Evolutionary conservation across 371 early-diverging fungal genomes (phyloP), one percentile per base, ranked within the genome.

Genomic region (Rhizomucor miehei): DNA sequence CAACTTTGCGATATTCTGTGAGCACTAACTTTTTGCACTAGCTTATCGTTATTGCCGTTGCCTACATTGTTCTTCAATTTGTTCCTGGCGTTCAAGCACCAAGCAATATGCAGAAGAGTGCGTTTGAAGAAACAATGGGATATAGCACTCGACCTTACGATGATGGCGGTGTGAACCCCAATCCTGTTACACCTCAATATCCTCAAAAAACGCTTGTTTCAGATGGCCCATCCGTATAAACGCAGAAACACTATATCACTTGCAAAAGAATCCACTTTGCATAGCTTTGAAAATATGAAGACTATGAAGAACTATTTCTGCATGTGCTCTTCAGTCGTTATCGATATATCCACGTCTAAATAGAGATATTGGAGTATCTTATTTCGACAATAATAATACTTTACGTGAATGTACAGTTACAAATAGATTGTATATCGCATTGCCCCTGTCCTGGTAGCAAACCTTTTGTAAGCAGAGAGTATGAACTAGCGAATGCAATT

Each of bases 201-300:
- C 35, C 40, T 11, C 54, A 54, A 45, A 54, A 54, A 34, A 54
- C 54, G 13, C 29, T 45, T 35, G 45, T 54, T 21, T 44, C 54
- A 3, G 54, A 54, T 3, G 54, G 46, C 6, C 45, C 54, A 16
- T 29, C 54, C 4, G 46, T 54, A 21, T 54, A 54, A 45, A n/a
- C n/a, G n/a, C 39, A 23, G 29, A 17, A 44, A 8, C 1, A 29
- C 29, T 8, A 3, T 29, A 3, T 29, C 8, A 29, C 8, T 8
- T 8, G 8, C 29, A 29, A 29, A 29, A n/a, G n/a, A n/a, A n/a
- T n/a, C n/a, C n/a, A n/a, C n/a, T n/a, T n/a, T n/a, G n/a, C n/a
- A n/a, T n/a, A n/a, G n/a, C n/a, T n/a, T n/a, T n/a, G n/a, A n/a
- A n/a, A n/a, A n/a, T n/a, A n/a, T n/a, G n/a, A n/a, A n/a, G n/a